A percentile compares a stretch with the other conserved stretches of the same genome.
Evolutionary conservation across 768 basidiomycete genomes (phyloP).

Genomic region (Suillus cothurnatus): DNA sequence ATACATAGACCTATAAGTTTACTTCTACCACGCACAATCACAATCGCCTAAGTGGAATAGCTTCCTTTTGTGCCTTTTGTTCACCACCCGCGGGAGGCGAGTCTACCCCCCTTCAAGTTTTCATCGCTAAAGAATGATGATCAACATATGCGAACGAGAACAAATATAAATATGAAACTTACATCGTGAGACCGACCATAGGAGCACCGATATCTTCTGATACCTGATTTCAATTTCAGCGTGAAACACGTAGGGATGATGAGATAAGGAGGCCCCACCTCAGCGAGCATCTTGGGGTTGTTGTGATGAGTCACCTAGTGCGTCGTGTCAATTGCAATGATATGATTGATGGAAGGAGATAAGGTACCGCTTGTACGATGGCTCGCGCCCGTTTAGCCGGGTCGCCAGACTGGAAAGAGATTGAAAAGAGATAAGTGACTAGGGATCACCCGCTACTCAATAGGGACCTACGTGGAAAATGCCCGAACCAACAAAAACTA

Average conservation of each 20-base stretch:
- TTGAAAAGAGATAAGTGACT: neutral
- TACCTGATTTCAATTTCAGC: slow-evolving; percentile 42
- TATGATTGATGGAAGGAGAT: slow-evolving; percentile 9
- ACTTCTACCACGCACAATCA: slow-evolving; percentile 14
- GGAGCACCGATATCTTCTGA: slow-evolving; percentile 84
- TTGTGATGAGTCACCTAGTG: slow-evolving; percentile 88
- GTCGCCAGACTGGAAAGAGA: slow-evolving; percentile 69
- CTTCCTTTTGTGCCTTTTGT: slow-evolving; percentile 14
- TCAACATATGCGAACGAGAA: neutral
- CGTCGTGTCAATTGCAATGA: slow-evolving; percentile 13
- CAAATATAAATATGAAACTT: slow-evolving; percentile 42
- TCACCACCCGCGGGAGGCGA: slow-evolving; percentile 72
- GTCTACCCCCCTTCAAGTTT: slow-evolving; percentile 69
- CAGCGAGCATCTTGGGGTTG: slow-evolving; percentile 89
- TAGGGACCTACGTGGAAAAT: slow-evolving; percentile 81
- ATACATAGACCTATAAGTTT: slow-evolving; percentile 4
- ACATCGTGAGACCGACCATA: slow-evolving; percentile 96
- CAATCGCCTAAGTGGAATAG: neutral
- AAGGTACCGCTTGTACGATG: slow-evolving; percentile 88
- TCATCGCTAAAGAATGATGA: slow-evolving; percentile 45
- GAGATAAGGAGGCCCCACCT: slow-evolving; percentile 45
- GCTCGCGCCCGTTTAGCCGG: slow-evolving; percentile 93
- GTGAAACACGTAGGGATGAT: slow-evolving; percentile 10
- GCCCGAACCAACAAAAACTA: slow-evolving; percentile 97
- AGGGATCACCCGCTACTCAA: slow-evolving; percentile 7